Conservation (phyloP, 495 filamentous ascomycete species). For the Pseudotulostoma volvatum region DNA sequence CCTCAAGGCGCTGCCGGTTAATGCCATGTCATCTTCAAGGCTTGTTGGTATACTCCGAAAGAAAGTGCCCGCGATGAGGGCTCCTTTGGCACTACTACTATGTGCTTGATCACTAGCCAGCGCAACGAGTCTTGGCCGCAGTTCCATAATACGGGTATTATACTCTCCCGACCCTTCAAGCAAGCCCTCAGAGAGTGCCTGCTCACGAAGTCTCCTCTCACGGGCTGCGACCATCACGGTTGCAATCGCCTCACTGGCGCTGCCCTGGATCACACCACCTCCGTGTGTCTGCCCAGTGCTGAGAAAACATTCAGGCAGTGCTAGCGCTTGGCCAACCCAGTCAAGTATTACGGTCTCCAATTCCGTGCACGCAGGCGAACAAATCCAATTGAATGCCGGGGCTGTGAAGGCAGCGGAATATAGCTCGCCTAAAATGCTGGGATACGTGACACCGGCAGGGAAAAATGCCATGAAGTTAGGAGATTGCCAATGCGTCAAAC, state of each 20-base stretch:
- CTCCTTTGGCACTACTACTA: constrained; percentile 72
- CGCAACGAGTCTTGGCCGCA: constrained; percentile 59
- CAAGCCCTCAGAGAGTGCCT: constrained; percentile 31
- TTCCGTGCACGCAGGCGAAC: constrained; percentile 87
- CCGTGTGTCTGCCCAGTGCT: constrained; percentile 57
- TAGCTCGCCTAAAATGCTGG: constrained; percentile 82
- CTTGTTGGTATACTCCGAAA: constrained; percentile 49
- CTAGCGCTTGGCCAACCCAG: constrained; percentile 67
- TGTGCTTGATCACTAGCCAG: constrained; percentile 69
- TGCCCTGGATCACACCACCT: constrained; percentile 90
- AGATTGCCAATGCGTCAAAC: constrained; percentile 89
- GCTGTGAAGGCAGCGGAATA: constrained; percentile 79
- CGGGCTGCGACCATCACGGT: constrained; percentile 80
- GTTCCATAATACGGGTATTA: constrained; percentile 43
- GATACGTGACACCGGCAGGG: constrained; percentile 67
- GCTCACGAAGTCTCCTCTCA: constrained; percentile 51
- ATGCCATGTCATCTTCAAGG: constrained; percentile 45
- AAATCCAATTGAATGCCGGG: constrained; percentile 95
- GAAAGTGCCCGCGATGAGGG: constrained; percentile 68
- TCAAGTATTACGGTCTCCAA: constrained; percentile 89
- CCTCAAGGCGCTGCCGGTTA: constrained; percentile 50
- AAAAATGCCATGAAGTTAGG: constrained; percentile 97
- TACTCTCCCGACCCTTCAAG: constrained; percentile 29
- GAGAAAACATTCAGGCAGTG: constrained; percentile 57
- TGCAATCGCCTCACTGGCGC: constrained; percentile 75